Percentiles rank a stretch among this genome's conserved stretches.
These are phyloP conservation scores for Symbiodinium pilosum DNA, from an alignment of 73 alveolate genomes.

Conservation along the genomic window DNA sequence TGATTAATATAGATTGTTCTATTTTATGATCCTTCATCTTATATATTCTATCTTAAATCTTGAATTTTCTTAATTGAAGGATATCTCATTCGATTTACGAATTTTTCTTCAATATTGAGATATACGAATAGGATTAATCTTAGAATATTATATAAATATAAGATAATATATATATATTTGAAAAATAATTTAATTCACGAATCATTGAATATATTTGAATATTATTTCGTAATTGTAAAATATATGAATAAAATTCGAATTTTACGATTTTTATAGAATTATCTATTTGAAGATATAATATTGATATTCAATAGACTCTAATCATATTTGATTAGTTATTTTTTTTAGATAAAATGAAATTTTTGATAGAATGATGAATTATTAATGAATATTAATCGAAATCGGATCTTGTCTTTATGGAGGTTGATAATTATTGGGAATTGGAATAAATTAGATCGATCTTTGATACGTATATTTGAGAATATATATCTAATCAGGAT, in stretches of 20 bases:
- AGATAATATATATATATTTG: background rate
- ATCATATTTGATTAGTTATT: background rate
- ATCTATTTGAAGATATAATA: background rate
- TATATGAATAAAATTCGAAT: background rate
- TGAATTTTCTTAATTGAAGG: background rate
- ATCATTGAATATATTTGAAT: background rate
- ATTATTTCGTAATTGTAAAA: background rate
- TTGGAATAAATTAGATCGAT: background rate
- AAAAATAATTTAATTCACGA: too few relatives aligned
- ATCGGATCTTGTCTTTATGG: background rate
- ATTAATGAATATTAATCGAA: background rate
- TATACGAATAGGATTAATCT: background rate
- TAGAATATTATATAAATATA: background rate
- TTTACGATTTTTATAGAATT: background rate
- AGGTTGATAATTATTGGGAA: background rate
- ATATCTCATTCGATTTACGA: background rate
- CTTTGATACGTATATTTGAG: background rate
- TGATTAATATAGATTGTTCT: background rate
- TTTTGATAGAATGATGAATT: too few relatives aligned
- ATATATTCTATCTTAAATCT: background rate
- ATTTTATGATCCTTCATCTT: background rate
- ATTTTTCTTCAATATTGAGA: background rate
- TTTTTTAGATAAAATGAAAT: too few relatives aligned
- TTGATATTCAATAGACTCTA: background rate
- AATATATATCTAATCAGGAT: background rate